Evolutionary conservation across 352 stramenopile species (phyloP).

Genomic region (Phytophthora palmivora): DNA sequence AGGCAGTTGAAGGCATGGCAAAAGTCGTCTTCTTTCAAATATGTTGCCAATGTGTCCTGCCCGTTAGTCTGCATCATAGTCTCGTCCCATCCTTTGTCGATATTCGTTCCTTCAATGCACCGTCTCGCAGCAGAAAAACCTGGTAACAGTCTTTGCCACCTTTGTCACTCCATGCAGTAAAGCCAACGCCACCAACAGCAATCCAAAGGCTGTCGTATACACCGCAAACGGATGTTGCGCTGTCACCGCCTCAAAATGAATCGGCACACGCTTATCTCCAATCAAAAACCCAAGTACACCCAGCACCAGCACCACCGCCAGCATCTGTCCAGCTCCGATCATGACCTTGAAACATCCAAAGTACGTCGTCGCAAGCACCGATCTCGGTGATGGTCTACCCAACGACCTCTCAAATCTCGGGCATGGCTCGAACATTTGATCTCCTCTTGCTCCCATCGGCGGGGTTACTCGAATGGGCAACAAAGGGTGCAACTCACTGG

Average conservation of each 20-base stretch:
- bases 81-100: conserved; percentile 33
- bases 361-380: conserved; percentile 53
- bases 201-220: conserved; percentile 39
- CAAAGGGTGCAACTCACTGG: conserved; percentile 37
- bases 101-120: conserved; percentile 22
- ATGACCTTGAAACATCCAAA: conserved; percentile 59
- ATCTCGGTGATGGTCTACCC: conserved; percentile 39
- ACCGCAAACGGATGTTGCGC: conserved; percentile 34
- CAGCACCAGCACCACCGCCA: conserved; percentile 37
- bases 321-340: conserved; percentile 40
- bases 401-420: conserved; percentile 51
- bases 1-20: conserved; percentile 27
- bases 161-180: conserved; percentile 50
- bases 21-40: conserved; percentile 35
- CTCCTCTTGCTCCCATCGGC: conserved; percentile 3
- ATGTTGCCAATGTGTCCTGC: not conserved
- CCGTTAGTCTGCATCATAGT: conserved; percentile 12
- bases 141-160: conserved; percentile 54
- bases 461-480: conserved; percentile 43
- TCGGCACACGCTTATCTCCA: conserved; percentile 31
- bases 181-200: conserved; percentile 41
- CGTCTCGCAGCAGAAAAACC: conserved; percentile 61
- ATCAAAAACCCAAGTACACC: conserved; percentile 45
- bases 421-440: conserved; percentile 28
- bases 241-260: conserved; percentile 30